A percentile compares a stretch with the other conserved stretches of the same genome.
phyloP scores from a whole-genome alignment of 2,329 filamentous ascomycete genomes.

The Emmonsia crescens region DNA sequence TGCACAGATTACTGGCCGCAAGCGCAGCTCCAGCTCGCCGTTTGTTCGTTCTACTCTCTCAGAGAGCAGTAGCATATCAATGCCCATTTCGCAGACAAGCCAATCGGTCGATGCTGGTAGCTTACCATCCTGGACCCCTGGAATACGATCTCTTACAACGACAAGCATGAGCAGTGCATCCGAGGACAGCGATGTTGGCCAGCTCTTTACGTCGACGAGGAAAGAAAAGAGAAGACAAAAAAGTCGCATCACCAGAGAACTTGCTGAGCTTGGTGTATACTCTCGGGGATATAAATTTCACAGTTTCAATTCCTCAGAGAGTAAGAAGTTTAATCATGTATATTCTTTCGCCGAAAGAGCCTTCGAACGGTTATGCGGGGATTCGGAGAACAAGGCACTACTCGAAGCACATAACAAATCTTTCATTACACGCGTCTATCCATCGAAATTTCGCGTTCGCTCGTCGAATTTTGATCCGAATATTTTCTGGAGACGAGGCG shows the following conservation, averaged over 20 bases:
- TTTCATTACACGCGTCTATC: constrained; percentile 89
- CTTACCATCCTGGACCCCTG: constrained; percentile 37
- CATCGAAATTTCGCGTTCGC: constrained; percentile 65
- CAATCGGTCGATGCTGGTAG: constrained; percentile 37
- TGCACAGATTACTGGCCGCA: constrained; percentile 34
- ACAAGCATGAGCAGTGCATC: constrained; percentile 49
- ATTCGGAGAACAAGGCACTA: constrained; percentile 62
- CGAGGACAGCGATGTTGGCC: constrained; percentile 64
- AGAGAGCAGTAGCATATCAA: constrained; percentile 44
- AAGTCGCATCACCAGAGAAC: constrained; percentile 75
- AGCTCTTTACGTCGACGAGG: constrained; percentile 41
- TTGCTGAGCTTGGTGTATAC: constrained; percentile 78
- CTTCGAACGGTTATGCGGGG: constrained; percentile 70
- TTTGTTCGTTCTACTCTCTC: constrained; percentile 52
- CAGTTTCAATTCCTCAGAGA: constrained; percentile 66
- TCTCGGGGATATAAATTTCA: constrained; percentile 70
- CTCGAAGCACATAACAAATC: constrained; percentile 85
- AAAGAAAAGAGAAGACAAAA: constrained; percentile 53
- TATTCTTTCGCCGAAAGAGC: constrained; percentile 88
- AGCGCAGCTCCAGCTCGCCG: constrained; percentile 67
- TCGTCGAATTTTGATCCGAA: constrained; percentile 94
- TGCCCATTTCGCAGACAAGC: constrained; percentile 38
- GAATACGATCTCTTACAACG: constrained; percentile 42
- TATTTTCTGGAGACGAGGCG: constrained; percentile 85
- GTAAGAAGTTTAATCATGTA: constrained; percentile 84